Base-by-base conservation (phyloP, 2,329 filamentous ascomycete species). In the Daldinia eschscholtzii region DNA sequence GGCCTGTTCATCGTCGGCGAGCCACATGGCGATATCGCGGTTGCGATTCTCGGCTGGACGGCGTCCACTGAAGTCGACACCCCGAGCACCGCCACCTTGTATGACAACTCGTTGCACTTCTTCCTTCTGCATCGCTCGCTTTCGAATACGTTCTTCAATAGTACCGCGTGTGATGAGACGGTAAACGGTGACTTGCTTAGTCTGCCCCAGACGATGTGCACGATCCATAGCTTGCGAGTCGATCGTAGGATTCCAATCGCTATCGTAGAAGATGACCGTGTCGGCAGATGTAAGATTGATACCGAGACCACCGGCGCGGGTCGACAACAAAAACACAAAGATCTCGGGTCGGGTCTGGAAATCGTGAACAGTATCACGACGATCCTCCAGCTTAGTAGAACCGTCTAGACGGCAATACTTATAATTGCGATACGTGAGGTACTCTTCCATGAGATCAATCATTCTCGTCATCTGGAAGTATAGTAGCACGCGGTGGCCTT, bases 381-480 rank as follows among this genome's bases (percentile, higher is more conserved):
- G 90, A 79, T 99, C 96, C 80, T 99, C 96, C 58, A 99, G 87
- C 80, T 98, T 99, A 48, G 96, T 99, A 18, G 94, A 97, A 78
- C 96, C 96, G 76, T 99, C 96, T 50, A 99, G 87, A 67, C 96
- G 93, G 76, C 95, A 97, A 83, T 98, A 99, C 81, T 97, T 98
- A 90, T 97, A 98, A 83, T 98, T 98, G 79, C 96, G 93, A 83
- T 98, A 98, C 0, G 96, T 98, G 66, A 99, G 86, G 76, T 98
- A 99, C 81, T 99, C 96, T 80, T 99, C 96, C 93, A 98, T 98
- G 68, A 99, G 85, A 79, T 99, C 95, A 78, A 99, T 98, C 96
- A 99, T 99, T 78, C 93, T 92, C 3, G 96, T 99, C 96, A 99
- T 99, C 85, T 99, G 96, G 92, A 99, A 99, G 86, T 99, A 99